Evolutionary conservation across 805 yeast species (phyloP).

Genomic region (Saccharomycopsis guyanensis): DNA sequence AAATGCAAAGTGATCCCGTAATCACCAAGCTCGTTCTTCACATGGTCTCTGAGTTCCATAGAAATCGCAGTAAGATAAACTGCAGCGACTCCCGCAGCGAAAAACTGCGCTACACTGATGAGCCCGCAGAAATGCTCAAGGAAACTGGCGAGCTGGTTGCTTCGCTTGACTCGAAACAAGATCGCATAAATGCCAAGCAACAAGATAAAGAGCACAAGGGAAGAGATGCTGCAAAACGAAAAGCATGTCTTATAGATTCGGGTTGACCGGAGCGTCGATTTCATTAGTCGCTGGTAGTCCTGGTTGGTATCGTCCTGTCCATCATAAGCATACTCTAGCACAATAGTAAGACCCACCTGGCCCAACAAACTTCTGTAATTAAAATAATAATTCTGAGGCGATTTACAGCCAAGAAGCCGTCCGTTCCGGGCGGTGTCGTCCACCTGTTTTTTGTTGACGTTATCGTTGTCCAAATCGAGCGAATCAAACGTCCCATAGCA

Average conservation of each 20-base stretch:
- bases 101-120: constrained; percentile 30
- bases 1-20: constrained; percentile 40
- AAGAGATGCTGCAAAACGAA: constrained; percentile 27
- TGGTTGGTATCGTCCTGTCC: constrained; percentile 25
- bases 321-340: constrained; percentile 42
- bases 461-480: constrained; percentile 2
- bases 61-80: constrained; percentile 28
- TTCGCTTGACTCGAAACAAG: not conserved
- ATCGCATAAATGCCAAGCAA: constrained; percentile 1
- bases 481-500: constrained; percentile 33
- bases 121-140: constrained; percentile 33
- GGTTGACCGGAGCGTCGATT: constrained; percentile 22
- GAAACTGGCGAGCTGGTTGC: constrained; percentile 14
- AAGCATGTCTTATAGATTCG: constrained; percentile 28
- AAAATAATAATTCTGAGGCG: constrained; percentile 27
- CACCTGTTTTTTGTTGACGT: not conserved
- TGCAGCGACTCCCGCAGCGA: constrained; percentile 29
- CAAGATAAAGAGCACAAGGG: constrained; percentile 25
- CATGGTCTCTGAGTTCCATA: constrained; percentile 25
- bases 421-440: not conserved
- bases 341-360: constrained; percentile 34
- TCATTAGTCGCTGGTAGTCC: constrained; percentile 23
- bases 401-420: not conserved
- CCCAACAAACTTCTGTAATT: constrained; percentile 39
- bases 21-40: constrained; percentile 30